phyloP scores from a whole-genome alignment of 768 basidiomycete species.

The Imleria badia region DNA sequence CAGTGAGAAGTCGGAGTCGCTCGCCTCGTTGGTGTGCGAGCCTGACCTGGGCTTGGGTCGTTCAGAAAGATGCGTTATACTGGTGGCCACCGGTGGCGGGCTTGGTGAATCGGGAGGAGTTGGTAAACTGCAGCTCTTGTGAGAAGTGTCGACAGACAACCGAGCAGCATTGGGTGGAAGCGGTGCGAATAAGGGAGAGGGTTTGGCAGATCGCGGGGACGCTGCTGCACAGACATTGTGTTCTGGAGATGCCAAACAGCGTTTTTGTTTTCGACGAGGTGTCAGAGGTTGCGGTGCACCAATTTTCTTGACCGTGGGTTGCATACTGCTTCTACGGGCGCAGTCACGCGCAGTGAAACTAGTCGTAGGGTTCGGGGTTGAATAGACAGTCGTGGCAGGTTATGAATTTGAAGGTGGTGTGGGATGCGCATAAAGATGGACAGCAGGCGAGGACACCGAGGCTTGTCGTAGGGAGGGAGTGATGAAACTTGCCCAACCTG shows the following conservation, averaged over 20 bases:
- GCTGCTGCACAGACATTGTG: constrained; percentile 32
- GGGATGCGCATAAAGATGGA: constrained; percentile 62
- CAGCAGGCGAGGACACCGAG: constrained; percentile 72
- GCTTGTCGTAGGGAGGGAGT: constrained; percentile 67
- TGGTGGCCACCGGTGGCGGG: constrained; percentile 39
- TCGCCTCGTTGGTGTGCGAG: constrained; percentile 42
- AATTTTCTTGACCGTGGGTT: constrained; percentile 38
- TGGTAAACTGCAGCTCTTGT: constrained; percentile 38
- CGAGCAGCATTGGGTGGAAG: constrained; percentile 26
- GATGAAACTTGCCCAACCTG: constrained; percentile 58
- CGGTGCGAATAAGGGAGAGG: constrained; percentile 31
- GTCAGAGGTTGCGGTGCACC: constrained; percentile 40
- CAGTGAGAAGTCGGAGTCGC: constrained; percentile 41
- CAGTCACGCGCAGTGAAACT: constrained; percentile 49
- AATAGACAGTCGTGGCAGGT: constrained; percentile 46
- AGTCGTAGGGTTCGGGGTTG: constrained; percentile 47
- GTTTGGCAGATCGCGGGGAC: constrained; percentile 32
- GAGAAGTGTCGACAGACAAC: constrained; percentile 37
- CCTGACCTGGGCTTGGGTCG: constrained; percentile 42
- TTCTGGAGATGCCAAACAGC: constrained; percentile 22
- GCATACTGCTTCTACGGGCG: constrained; percentile 40
- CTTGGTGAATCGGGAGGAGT: constrained; percentile 51
- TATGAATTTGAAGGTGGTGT: constrained; percentile 54
- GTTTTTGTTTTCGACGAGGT: constrained; percentile 34
- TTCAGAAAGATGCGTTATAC: constrained; percentile 41